phyloP scores from a whole-genome alignment of 106 monocot genomes.

The Chionographis japonica region DNA sequence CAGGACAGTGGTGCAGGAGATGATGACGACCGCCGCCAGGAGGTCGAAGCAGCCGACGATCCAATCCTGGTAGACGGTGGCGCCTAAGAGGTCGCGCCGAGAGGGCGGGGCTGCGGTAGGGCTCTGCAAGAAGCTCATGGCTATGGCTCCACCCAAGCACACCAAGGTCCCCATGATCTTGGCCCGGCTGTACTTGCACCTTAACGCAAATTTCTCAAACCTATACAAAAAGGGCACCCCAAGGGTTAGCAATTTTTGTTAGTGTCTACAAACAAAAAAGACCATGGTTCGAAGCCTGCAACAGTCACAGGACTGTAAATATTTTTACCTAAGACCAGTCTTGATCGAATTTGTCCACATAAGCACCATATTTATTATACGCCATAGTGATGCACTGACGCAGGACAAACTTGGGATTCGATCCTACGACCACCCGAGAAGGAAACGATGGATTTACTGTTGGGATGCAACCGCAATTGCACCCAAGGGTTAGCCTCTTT shows the following conservation, averaged over 20 bases:
- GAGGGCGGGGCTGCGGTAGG: conserved; percentile 2
- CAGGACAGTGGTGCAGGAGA: conserved; percentile 48
- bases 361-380: too few relatives aligned
- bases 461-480: too few relatives aligned
- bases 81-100: neutral
- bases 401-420: too few relatives aligned
- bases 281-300: neutral
- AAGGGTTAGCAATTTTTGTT: neutral
- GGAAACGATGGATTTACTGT: too few relatives aligned
- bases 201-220: conserved; percentile 58
- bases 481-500: too few relatives aligned
- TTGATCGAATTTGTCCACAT: too few relatives aligned
- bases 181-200: conserved; percentile 52
- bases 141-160: conserved; percentile 54
- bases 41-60: conserved; percentile 58
- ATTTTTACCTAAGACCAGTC: too few relatives aligned
- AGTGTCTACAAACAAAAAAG: neutral
- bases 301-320: too few relatives aligned
- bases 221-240: conserved; percentile 15
- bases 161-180: conserved; percentile 67
- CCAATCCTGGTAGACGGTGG: conserved; percentile 29
- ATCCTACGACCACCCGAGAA: too few relatives aligned
- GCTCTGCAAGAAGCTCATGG: conserved; percentile 64
- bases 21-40: conserved; percentile 18
- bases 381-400: too few relatives aligned